Evolutionary conservation across 2,329 filamentous ascomycete species (phyloP), one percentile per base, ranked within the genome.

Genomic region (Fusarium austroafricanum): DNA sequence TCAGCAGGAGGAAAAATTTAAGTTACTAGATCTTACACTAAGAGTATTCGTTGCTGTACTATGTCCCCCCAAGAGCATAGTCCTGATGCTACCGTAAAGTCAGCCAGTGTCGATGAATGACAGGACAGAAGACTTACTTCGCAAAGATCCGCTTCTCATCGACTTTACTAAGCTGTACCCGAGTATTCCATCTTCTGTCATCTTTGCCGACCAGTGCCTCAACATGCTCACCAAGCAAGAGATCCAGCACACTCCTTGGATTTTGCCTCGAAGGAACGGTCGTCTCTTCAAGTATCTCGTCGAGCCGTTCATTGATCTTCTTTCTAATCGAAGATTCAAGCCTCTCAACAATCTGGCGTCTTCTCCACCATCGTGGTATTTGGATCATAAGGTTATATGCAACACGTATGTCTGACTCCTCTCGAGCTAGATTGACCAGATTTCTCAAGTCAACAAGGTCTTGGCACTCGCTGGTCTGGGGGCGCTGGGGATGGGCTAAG

Each of bases 201-300:
- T 11, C 21, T 15, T 42, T 8, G 20, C 9, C 17, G 0, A 12
- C 10, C 8, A 33, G 10, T 4, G 12, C 11, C 10, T 52, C n/a
- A 2, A 54, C 35, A 17, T 65, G 39, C 21, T 70, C 58, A 6
- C 49, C 31, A 12, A 70, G 21, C n/a, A 70, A 51, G 3, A 65
- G 55, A 26, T 70, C 62, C 10, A 70, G 35, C 9, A 69, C 43
- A 23, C 62, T 64, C 11, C 17, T 55, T n/a, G 51, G 66, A 23
- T 53, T 49, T 31, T 56, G 52, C 10, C 55, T 45, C 2, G 51
- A 58, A 2, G 66, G 62, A 9, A 61, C 21, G 18, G 21, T n/a
- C 6, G 44, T 38, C 21, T 55, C 44, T 2, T 14, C 26, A 5
- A 64, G 10, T 17, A 58, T 8, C 2, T 28, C 3, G 2, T 45